Percentiles rank a stretch among this genome's conserved stretches.
These are phyloP conservation scores for Posidonia oceanica DNA, from an alignment of 116 monocot genomes.

Conservation along the genomic window DNA sequence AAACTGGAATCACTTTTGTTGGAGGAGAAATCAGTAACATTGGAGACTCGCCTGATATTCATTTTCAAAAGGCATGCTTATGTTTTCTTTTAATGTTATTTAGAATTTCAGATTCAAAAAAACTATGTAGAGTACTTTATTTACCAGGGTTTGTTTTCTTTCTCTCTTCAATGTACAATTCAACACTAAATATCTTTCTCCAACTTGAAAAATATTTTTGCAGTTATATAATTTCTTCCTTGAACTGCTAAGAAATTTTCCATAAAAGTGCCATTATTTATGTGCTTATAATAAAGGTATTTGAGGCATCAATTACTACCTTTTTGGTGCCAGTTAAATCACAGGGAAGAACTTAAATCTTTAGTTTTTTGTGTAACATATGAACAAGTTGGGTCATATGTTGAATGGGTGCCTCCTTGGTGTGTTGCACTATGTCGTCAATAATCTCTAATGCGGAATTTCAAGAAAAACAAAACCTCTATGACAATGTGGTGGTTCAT, in stretches of 20 bases:
- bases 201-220: too few relatives aligned
- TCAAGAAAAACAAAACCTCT: too few relatives aligned
- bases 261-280: too few relatives aligned
- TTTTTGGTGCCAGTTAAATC: too few relatives aligned
- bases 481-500: background rate
- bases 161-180: background rate
- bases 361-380: too few relatives aligned
- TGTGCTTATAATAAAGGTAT: too few relatives aligned
- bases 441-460: background rate
- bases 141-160: background rate
- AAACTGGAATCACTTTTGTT: conserved; percentile 58
- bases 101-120: background rate
- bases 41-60: conserved; percentile 54
- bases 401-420: too few relatives aligned
- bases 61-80: conserved; percentile 69
- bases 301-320: too few relatives aligned
- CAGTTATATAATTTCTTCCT: too few relatives aligned
- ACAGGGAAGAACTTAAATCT: too few relatives aligned
- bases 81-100: background rate
- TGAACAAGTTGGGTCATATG: too few relatives aligned
- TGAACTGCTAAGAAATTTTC: too few relatives aligned
- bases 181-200: background rate
- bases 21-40: conserved; percentile 56
- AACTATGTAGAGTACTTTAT: background rate
- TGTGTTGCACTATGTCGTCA: background rate